Evolutionary conservation across 257 asterid species (phyloP), one percentile per base, ranked within the genome.

Genomic region (Penstemon newberryi): DNA sequence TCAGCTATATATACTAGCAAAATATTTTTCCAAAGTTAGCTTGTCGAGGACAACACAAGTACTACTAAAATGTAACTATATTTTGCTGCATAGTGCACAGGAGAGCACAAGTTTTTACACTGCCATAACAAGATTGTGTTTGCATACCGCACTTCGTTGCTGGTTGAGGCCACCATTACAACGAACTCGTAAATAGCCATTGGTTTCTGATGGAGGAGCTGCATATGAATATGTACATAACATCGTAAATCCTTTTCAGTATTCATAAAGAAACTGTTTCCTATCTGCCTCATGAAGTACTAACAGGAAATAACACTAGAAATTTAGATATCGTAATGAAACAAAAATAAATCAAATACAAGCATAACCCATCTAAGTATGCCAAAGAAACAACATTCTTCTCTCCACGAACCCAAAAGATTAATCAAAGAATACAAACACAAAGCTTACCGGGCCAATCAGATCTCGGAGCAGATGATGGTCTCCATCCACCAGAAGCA

Each of bases 151-250:
- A 82, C 85, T 94, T 77, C 99, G 86, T 77, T 94, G 97, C 83
- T 94, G 97, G 74, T 91, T 94, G 73, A 94, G 87, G 77, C 99
- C 99, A 51, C 99, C 99, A 77, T 94, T 94, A 80, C 99, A 94
- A 62, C 97, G 95, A 76, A 94, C 97, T 63, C 99, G 92, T 62
- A 94, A 76, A 78, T 94, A 94, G 40, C 99, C 99, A 83, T 86
- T 93, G 79, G 84, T 84, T 80, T 85, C 90, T 63, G 65, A 71
- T 25, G 93, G 80, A 72, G 97, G 97, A 73, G 96, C 96, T 90
- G 89, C 83, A 73, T 13, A 18, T 60, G 15, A 58, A 81, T 50
- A 65, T 45, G 66, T 67, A 59, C 65, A 72, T 10, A 42, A 65
- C 73, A 41, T 19, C 50, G 53, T 45, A 57, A 37, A 79, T 47